These are phyloP conservation scores for Fusarium nodosum DNA, from an alignment of 2,329 filamentous ascomycete species.

Conservation along the genomic window DNA sequence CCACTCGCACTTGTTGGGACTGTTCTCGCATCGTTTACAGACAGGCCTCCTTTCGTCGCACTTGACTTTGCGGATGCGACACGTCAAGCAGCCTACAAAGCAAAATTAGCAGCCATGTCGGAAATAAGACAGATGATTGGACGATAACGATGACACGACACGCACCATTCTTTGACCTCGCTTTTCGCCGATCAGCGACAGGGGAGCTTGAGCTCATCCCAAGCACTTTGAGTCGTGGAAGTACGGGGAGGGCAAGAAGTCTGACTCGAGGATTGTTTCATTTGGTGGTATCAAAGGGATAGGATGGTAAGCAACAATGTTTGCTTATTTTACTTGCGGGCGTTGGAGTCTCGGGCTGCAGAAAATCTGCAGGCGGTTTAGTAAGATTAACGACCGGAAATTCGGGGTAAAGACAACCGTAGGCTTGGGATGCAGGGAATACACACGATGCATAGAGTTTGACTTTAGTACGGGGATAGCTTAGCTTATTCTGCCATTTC, in stretches of 20 bases:
- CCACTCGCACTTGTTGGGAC: constrained; percentile 43
- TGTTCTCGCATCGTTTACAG: constrained; percentile 38
- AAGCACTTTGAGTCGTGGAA: constrained; percentile 8
- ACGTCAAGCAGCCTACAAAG: constrained; percentile 37
- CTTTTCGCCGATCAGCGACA: constrained; percentile 31
- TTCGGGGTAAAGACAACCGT: not conserved
- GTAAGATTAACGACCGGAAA: not conserved
- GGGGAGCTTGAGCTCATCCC: constrained; percentile 19
- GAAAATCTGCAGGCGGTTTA: not conserved
- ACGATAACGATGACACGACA: not conserved
- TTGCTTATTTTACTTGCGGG: constrained; percentile 3
- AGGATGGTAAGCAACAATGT: not conserved
- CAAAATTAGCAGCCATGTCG: not conserved
- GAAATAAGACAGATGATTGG: not conserved
- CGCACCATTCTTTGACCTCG: constrained; percentile 43
- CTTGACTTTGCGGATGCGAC: constrained; percentile 46
- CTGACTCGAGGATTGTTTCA: constrained; percentile 11
- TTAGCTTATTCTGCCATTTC: not conserved
- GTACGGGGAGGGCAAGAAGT: not conserved
- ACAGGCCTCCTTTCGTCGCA: constrained; percentile 41
- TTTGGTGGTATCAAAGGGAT: not conserved
- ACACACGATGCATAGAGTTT: constrained; percentile 1
- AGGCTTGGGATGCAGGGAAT: not conserved
- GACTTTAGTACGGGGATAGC: constrained; percentile 4
- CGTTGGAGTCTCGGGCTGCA: not conserved